Evolutionary conservation across 495 filamentous ascomycete species (phyloP).

Genomic region (Xylaria scruposa): DNA sequence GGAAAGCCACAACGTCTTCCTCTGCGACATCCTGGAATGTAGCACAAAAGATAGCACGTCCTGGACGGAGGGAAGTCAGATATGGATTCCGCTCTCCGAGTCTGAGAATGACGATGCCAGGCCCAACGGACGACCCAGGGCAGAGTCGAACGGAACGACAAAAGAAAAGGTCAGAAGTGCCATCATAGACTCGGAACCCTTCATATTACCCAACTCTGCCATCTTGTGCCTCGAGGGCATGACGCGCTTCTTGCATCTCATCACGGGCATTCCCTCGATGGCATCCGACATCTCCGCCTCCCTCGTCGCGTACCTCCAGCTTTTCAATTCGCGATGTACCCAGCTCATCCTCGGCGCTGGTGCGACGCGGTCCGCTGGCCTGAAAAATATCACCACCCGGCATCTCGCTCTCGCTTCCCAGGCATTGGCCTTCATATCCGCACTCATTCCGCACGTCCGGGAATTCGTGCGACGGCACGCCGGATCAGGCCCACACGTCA

Average conservation of each 20-base stretch:
- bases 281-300: conserved; percentile 79
- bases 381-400: conserved; percentile 96
- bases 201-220: conserved; percentile 83
- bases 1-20: conserved; percentile 65
- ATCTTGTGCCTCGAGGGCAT: conserved; percentile 80
- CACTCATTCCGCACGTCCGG: conserved; percentile 86
- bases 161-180: conserved; percentile 78
- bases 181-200: conserved; percentile 82
- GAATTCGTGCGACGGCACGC: conserved; percentile 88
- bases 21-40: conserved; percentile 73
- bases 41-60: conserved; percentile 80
- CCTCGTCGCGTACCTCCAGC: conserved; percentile 69
- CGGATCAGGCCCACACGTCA: conserved; percentile 59
- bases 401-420: conserved; percentile 94
- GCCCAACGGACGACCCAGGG: conserved; percentile 39
- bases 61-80: conserved; percentile 74
- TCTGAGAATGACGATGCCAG: conserved; percentile 40
- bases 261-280: conserved; percentile 85
- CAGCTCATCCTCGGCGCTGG: conserved; percentile 96
- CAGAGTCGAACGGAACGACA: conserved; percentile 56
- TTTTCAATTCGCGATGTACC: conserved; percentile 93
- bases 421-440: conserved; percentile 84
- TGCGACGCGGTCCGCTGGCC: conserved; percentile 84
- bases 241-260: conserved; percentile 79
- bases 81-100: conserved; percentile 66